Evolutionary conservation across 352 stramenopile species (phyloP).

Genomic region (Globisporangium nunn): DNA sequence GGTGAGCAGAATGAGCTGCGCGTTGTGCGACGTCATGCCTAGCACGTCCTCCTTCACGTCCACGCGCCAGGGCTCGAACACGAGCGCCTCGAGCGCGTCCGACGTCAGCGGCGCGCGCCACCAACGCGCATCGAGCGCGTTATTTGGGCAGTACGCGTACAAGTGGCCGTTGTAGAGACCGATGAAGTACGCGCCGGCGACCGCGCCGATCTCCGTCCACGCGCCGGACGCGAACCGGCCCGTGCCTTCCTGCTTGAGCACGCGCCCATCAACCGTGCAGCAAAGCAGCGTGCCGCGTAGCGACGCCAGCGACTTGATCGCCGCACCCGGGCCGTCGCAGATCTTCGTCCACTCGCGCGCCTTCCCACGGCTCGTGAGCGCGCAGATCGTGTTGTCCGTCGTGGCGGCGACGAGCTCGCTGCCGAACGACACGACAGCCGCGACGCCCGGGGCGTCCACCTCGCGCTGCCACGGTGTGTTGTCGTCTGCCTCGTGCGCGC

Average conservation of each 20-base stretch:
- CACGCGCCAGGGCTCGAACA: constrained; percentile 32
- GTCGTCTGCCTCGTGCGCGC: constrained; percentile 42
- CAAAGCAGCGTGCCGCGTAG: constrained; percentile 56
- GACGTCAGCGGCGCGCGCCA: constrained; percentile 40
- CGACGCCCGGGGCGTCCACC: constrained; percentile 31
- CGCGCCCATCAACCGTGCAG: constrained; percentile 47
- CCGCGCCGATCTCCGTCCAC: constrained; percentile 49
- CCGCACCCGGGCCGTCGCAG: constrained; percentile 30
- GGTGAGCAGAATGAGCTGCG: constrained; percentile 59
- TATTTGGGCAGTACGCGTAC: constrained; percentile 35
- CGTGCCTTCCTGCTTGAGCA: constrained; percentile 61
- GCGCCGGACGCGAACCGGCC: constrained; percentile 50
- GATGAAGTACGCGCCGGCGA: constrained; percentile 37
- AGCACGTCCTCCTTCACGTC: constrained; percentile 18
- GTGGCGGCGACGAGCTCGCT: constrained; percentile 61
- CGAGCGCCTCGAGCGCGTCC: constrained; percentile 39
- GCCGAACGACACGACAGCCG: constrained; percentile 69
- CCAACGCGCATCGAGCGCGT: constrained; percentile 20
- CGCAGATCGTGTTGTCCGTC: constrained; percentile 43
- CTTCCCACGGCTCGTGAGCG: constrained; percentile 32
- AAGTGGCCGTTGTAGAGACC: constrained; percentile 67
- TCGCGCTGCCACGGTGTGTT: constrained; percentile 34
- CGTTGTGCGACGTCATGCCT: constrained; percentile 74
- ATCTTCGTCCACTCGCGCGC: constrained; percentile 42
- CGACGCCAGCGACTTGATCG: constrained; percentile 57